phyloP scores from a whole-genome alignment of 1,284 basidiomycete genomes.

The Taiwanofungus camphoratus region DNA sequence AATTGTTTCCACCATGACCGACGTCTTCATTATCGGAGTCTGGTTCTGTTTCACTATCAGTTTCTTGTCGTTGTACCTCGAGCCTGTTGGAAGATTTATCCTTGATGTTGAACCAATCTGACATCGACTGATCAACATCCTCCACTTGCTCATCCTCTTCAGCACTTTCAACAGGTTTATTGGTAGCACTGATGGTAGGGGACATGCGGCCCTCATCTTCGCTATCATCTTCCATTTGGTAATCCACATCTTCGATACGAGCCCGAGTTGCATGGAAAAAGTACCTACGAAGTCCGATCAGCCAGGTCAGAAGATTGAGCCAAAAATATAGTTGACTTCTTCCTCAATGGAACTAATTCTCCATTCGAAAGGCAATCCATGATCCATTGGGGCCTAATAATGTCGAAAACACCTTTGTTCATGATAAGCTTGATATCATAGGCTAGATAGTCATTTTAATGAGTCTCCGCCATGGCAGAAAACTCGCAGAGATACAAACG shows the following conservation, averaged over 20 bases:
- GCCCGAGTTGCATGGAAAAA: constrained; percentile 63
- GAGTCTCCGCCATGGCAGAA: not conserved
- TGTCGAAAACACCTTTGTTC: constrained; percentile 58
- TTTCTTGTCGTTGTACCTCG: constrained; percentile 31
- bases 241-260: constrained; percentile 29
- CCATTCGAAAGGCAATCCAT: constrained; percentile 64
- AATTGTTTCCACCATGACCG: constrained; percentile 28
- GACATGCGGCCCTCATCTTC: constrained; percentile 21
- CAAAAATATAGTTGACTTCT: constrained; percentile 43
- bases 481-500: constrained; percentile 36
- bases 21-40: constrained; percentile 60
- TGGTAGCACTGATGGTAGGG: constrained; percentile 8
- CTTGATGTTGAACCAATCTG: constrained; percentile 60
- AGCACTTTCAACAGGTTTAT: constrained; percentile 9
- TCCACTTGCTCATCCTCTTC: constrained; percentile 25
- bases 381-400: constrained; percentile 80
- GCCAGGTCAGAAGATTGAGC: not conserved
- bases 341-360: constrained; percentile 51
- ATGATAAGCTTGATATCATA: constrained; percentile 63
- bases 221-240: constrained; percentile 26
- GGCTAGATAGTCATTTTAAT: constrained; percentile 37
- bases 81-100: constrained; percentile 18
- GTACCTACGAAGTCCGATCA: constrained; percentile 40
- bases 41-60: constrained; percentile 58
- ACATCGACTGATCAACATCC: constrained; percentile 39